A percentile compares a stretch with the other conserved stretches of the same genome.
Conservation (phyloP, 495 filamentous ascomycete genomes). For the Penicillium flavigenum region DNA sequence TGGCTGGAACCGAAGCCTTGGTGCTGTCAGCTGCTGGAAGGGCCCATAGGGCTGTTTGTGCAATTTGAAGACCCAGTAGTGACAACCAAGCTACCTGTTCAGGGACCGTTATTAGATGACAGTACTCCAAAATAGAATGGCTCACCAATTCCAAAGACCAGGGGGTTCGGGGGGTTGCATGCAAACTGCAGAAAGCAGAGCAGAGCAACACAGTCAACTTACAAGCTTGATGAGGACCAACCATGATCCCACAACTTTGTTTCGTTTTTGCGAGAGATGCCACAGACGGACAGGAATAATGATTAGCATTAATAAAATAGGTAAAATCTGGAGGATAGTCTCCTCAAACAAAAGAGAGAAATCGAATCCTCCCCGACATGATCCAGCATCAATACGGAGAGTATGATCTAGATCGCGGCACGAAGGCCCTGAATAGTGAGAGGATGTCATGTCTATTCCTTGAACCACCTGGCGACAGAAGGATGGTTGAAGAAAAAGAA, state of each 20-base stretch:
- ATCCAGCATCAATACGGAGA: slow-evolving; percentile 41
- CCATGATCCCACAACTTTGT: slow-evolving; percentile 46
- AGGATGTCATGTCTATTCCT: slow-evolving; percentile 33
- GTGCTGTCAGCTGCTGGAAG: slow-evolving; percentile 32
- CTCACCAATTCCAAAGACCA: background rate
- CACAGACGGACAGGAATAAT: slow-evolving; percentile 46
- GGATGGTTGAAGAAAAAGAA: slow-evolving; percentile 18
- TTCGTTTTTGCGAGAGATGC: slow-evolving; percentile 42
- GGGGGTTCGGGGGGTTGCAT: background rate
- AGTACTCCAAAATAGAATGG: background rate
- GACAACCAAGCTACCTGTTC: slow-evolving; percentile 41
- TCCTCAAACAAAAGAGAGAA: slow-evolving; percentile 63
- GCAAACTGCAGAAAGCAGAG: background rate
- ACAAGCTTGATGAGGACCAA: slow-evolving; percentile 48
- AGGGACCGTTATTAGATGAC: background rate
- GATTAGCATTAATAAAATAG: slow-evolving; percentile 49
- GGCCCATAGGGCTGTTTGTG: slow-evolving; percentile 50
- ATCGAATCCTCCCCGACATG: slow-evolving; percentile 55
- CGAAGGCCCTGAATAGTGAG: slow-evolving; percentile 20
- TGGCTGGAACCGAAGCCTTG: slow-evolving; percentile 48
- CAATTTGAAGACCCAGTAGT: slow-evolving; percentile 45
- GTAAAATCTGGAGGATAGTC: slow-evolving; percentile 51
- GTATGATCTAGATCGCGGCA: slow-evolving; percentile 44
- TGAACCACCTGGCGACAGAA: slow-evolving; percentile 20
- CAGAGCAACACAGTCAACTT: slow-evolving; percentile 11